Evolutionary conservation across 176 grass and related monocot genomes (phyloP), one percentile per base, ranked within the genome.

Genomic region (Lolium rigidum): DNA sequence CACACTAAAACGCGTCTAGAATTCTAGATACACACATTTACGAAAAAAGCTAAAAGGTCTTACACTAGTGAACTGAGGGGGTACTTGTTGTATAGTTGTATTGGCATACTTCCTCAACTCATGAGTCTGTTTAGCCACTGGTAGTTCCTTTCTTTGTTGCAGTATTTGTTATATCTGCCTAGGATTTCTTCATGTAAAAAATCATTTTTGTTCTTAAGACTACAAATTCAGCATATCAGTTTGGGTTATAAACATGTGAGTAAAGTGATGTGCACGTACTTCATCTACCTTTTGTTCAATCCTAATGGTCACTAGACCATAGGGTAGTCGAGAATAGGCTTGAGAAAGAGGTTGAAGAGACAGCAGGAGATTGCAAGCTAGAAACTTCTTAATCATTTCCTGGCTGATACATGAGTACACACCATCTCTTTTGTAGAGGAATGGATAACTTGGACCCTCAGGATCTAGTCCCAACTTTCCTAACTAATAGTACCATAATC

Each of bases 131-230:
- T 54, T 82, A 78, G 72, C 26, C 16, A 79, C 59, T 17, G 9
- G 21, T 38, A 77, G 50, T 68, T 86, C 77, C 54, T 46, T 25
- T 43, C 37, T 26, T 20, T 83, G 12, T 76, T 77, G 15, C 60
- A 76, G 50, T 90, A 48, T 84, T 91, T 22, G 26, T 54, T 80
- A 21, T 63, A 31, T 31, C 56, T 1, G 15, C 31, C n/a, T 49
- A 50, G 5, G 38, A 22, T 80, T 38, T 10, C 17, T 58, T 56
- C 70, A 79, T 57, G 38, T 17, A 10, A 39, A 20, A 59, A 85
- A 12, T 31, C 14, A 26, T 1, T 70, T 85, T 2, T 15, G 13
- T 76, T 76, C 7, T 75, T 84, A 14, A 28, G 52, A 69, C 28
- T 35, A 83, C 51, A 5, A 80, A 56, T 57, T 21, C 28, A 57